phyloP scores from a whole-genome alignment of 176 grass and related monocot species.

The Carex pumila region DNA sequence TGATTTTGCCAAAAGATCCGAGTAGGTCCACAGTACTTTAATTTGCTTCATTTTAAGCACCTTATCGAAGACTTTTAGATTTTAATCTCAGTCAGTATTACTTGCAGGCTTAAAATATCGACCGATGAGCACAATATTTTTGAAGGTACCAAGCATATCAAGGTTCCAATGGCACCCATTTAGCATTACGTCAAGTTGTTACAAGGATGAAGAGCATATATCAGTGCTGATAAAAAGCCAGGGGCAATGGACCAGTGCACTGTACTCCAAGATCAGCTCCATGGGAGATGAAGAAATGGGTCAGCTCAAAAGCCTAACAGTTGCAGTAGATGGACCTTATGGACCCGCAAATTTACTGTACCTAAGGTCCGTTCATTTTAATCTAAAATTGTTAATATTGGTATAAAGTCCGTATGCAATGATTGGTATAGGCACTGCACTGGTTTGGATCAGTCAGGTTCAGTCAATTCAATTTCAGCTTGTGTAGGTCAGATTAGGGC shows the following conservation, averaged over 20 bases:
- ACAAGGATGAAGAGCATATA: slow-evolving; percentile 15
- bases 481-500: background rate
- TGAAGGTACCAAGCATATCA: slow-evolving; percentile 37
- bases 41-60: background rate
- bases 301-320: slow-evolving; percentile 4
- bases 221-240: slow-evolving; percentile 36
- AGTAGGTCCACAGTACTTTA: slow-evolving; percentile 3
- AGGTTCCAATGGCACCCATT: slow-evolving; percentile 50
- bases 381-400: background rate
- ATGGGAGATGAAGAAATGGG: background rate
- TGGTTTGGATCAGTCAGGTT: background rate
- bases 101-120: slow-evolving; percentile 29
- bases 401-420: background rate
- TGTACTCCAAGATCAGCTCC: slow-evolving; percentile 16
- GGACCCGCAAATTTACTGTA: slow-evolving; percentile 4
- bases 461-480: background rate
- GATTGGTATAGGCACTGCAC: background rate
- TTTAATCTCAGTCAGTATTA: background rate
- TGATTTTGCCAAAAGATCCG: slow-evolving; percentile 36
- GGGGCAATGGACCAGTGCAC: slow-evolving; percentile 33
- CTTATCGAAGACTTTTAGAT: background rate
- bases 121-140: slow-evolving; percentile 35
- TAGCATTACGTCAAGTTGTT: slow-evolving; percentile 37
- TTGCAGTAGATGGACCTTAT: slow-evolving; percentile 37
- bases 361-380: slow-evolving; percentile 18